Evolutionary conservation across 768 basidiomycete genomes (phyloP), one percentile per base, ranked within the genome.

Genomic region (Termitomyces sp.): DNA sequence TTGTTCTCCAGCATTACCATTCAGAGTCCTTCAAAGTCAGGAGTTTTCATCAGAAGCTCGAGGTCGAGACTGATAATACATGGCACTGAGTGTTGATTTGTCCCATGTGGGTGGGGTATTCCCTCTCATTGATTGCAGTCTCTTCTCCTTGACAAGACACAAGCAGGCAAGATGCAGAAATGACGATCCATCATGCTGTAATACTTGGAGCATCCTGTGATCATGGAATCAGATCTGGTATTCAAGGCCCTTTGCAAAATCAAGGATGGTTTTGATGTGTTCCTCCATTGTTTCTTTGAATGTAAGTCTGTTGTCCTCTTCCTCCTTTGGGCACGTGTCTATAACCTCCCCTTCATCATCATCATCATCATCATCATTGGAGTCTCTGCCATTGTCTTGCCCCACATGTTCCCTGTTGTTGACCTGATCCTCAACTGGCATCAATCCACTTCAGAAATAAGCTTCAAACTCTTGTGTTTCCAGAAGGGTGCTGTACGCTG

Each of bases 401-500:
- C 12, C 44, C 5, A 45, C 8, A 5, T 21, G 21, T 23, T 45
- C 5, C 12, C 9, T 6, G 44, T 21, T 23, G n/a, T 42, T 11
- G n/a, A n/a, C 41, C n/a, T 21, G 5, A 5, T 34, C 9, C 9
- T 34, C 32, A 34, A 7, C 11, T 10, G 5, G 44, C 10, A 5
- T 17, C 16, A 16, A 16, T 29, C 14, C 27, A 6, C 16, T 57
- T 35, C 0, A 51, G 31, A 58, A 31, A 43, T 43, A 34, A 47
- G 53, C 56, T 45, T 56, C 54, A 62, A 60, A 47, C 38, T 48
- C 25, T 23, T 14, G 42, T 65, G 65, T 25, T 55, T 60, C 65
- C 63, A 65, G 25, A 63, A 62, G 3, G 56, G 64, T 21, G 50
- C 4, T 31, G 38, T 57, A 19, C 53, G 47, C 16, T 47, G 35